These are phyloP conservation scores for Aspergillus sp. DNA, from an alignment of 2,329 filamentous ascomycete genomes.

Conservation along the genomic window DNA sequence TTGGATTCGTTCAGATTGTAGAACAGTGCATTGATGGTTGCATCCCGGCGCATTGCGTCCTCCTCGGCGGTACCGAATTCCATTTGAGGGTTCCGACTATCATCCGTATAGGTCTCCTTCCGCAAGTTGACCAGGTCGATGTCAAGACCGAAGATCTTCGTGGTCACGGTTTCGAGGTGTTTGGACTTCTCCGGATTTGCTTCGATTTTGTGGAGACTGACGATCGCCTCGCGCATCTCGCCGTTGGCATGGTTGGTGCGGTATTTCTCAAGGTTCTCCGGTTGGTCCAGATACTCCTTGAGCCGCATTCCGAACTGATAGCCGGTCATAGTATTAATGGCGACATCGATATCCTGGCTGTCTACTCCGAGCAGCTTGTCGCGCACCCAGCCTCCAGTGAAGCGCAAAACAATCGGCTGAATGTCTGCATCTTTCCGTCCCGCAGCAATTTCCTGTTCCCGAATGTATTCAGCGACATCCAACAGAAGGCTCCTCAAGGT, in stretches of 20 bases:
- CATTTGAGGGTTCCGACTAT: constrained; percentile 86
- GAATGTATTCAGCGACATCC: constrained; percentile 73
- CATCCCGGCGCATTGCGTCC: constrained; percentile 84
- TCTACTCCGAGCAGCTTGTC: constrained; percentile 47
- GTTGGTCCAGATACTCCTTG: constrained; percentile 42
- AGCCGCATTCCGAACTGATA: constrained; percentile 45
- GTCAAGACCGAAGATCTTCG: constrained; percentile 79
- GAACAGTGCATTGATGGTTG: constrained; percentile 92
- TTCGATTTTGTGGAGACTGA: constrained; percentile 80
- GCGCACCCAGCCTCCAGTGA: constrained; percentile 51
- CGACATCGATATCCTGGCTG: constrained; percentile 50
- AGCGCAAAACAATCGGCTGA: constrained; percentile 40
- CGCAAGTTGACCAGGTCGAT: constrained; percentile 92
- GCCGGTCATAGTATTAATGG: constrained; percentile 50
- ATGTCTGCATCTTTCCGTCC: constrained; percentile 21
- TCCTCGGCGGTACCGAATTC: constrained; percentile 91
- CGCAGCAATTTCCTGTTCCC: constrained; percentile 38
- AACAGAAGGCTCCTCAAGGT: constrained; percentile 74
- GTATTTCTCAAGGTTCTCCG: constrained; percentile 41
- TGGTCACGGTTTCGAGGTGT: constrained; percentile 88
- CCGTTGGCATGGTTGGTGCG: constrained; percentile 42
- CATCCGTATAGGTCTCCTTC: constrained; percentile 85
- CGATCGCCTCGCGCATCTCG: constrained; percentile 63
- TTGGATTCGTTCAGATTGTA: constrained; percentile 80
- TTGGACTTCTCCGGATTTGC: constrained; percentile 96